Conservation (phyloP, 139 green algal genomes). For the Chlorella sp. region DNA sequence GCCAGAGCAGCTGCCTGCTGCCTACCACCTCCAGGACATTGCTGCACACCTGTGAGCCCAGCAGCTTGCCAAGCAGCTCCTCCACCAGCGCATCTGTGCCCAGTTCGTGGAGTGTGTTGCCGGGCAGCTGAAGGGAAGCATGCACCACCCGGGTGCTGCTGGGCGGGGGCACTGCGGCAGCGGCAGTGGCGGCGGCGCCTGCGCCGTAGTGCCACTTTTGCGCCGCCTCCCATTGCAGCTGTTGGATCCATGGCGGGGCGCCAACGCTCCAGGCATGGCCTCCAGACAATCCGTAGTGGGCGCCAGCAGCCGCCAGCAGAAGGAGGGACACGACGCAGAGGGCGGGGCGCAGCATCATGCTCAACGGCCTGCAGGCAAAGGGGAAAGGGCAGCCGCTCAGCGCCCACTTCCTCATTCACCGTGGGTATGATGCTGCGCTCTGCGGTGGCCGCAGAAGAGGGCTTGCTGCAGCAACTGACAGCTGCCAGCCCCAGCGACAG, state of each 20-base stretch:
- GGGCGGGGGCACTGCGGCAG: background rate
- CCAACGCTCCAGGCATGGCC: background rate
- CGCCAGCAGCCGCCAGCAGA: background rate
- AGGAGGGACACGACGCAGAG: background rate
- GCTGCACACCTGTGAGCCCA: background rate
- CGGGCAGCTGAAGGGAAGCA: slow-evolving; percentile 9
- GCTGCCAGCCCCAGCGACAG: too few relatives aligned
- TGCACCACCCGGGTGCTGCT: background rate
- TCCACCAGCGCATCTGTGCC: background rate
- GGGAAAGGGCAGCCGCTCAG: too few relatives aligned
- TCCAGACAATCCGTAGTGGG: background rate
- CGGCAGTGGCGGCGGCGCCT: background rate
- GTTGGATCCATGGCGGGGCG: background rate
- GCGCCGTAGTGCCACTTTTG: background rate
- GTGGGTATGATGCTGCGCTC: too few relatives aligned
- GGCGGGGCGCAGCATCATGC: background rate
- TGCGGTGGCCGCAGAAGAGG: too few relatives aligned
- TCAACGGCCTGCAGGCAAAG: background rate
- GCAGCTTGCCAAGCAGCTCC: slow-evolving; percentile 5
- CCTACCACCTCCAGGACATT: too few relatives aligned
- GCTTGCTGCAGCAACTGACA: too few relatives aligned
- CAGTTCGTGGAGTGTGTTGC: background rate
- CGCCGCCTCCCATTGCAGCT: background rate
- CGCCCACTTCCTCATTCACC: too few relatives aligned
- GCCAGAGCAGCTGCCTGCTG: background rate